Evolutionary conservation across 2,329 filamentous ascomycete species (phyloP).

Genomic region (Colletotrichum spaethianum): DNA sequence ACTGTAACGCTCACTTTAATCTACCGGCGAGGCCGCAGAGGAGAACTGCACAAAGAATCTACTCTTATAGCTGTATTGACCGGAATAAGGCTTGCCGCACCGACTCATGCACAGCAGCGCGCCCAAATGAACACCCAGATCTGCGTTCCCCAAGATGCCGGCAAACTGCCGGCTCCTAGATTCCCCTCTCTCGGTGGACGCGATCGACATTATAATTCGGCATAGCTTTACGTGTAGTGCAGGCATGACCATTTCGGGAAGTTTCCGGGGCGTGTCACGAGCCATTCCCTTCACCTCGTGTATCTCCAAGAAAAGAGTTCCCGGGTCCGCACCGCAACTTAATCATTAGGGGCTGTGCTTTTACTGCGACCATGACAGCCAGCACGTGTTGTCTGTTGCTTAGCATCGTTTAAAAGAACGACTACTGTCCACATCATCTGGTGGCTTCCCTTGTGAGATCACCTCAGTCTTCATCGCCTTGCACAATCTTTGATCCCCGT

Average conservation of each 20-base stretch:
- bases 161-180: neutral
- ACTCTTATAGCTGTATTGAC: neutral
- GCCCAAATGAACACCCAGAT: neutral
- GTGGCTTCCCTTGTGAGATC: neutral
- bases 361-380: neutral
- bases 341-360: neutral
- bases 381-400: neutral
- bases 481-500: neutral
- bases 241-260: neutral
- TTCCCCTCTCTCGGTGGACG: neutral
- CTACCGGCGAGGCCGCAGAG: neutral
- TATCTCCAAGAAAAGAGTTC: neutral
- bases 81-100: neutral
- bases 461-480: conserved; percentile 1
- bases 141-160: neutral
- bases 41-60: neutral
- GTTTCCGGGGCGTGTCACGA: neutral
- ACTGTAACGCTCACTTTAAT: neutral
- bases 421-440: neutral
- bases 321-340: neutral
- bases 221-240: neutral
- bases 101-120: neutral
- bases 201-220: neutral
- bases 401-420: neutral
- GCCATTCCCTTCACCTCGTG: neutral